Evolutionary conservation across 495 filamentous ascomycete species (phyloP), one percentile per base, ranked within the genome.

Genomic region (Lindgomyces ingoldianus): DNA sequence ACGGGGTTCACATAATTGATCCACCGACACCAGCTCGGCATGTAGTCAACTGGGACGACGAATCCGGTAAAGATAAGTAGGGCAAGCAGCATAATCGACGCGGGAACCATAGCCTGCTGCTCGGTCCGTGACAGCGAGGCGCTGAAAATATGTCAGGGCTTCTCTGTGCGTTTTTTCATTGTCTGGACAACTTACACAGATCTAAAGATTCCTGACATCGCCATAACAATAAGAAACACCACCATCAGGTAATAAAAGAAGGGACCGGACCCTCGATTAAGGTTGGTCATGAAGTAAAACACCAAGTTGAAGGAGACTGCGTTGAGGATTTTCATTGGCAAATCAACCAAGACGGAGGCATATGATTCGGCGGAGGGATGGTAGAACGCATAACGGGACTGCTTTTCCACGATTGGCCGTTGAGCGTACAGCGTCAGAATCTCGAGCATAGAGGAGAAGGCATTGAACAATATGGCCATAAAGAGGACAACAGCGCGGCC

Each of bases 391-490:
- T 94, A 96, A 55, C 85, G 84, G 57, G 80, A 77, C 67, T 96
- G 91, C 71, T 96, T 96, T 70, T 96, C 92, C 57, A 96, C 91
- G 65, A 96, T 94, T 1, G 89, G 85, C n/a, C 91, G 85, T 83
- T 95, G 89, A 19, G 88, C 83, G 73, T 91, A 96, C 3, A 95
- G 81, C 1, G 87, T 89, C 39, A 94, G 74, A 73, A 91, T 91
- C 76, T 95, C 91, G 26, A 93, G 74, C 48, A 84, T 79, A 67
- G 83, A 87, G 25, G 84, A 76, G 64, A 96, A 93, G 19, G 90
- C 90, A 71, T 92, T 93, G 72, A 95, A 81, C 30, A 96, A 78
- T 69, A 93, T 84, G 21, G 89, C 85, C 70, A 96, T 91, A 80
- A 96, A 96, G 2, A 97, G 76, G 1, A 96, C 74, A 39, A 86